Evolutionary conservation across 1,284 basidiomycete species (phyloP).

Genomic region (Melampsora americana): DNA sequence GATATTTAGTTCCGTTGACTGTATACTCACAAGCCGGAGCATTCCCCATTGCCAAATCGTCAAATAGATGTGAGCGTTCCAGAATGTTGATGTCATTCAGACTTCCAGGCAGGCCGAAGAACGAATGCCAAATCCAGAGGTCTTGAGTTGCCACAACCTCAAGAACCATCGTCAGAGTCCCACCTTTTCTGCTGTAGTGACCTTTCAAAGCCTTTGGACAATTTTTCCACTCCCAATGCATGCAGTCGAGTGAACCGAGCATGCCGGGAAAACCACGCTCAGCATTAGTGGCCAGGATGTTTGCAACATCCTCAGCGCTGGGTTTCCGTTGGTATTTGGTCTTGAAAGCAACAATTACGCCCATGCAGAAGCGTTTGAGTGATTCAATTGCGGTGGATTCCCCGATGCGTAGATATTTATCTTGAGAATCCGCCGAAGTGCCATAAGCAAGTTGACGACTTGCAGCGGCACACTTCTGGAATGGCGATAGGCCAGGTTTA

Average conservation of each 20-base stretch:
- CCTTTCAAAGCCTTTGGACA: conserved; percentile 1
- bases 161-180: not conserved
- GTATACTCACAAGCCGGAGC: not conserved
- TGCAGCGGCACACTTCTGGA: too few relatives aligned
- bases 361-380: conserved; percentile 3
- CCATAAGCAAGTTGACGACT: not conserved
- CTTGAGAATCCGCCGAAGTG: not conserved
- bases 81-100: conserved; percentile 12
- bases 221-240: too few relatives aligned
- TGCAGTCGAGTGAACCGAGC: conserved; percentile 13
- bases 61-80: not conserved
- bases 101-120: too few relatives aligned
- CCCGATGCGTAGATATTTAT: not conserved
- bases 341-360: conserved; percentile 3
- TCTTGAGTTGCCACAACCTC: conserved; percentile 15
- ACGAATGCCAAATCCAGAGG: conserved; percentile 23
- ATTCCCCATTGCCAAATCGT: not conserved
- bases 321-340: not conserved
- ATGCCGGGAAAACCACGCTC: conserved; percentile 14
- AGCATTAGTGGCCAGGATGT: not conserved
- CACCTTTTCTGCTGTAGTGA: not conserved
- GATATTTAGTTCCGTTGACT: not conserved
- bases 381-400: not conserved
- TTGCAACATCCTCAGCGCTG: not conserved
- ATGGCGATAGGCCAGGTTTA: not conserved